Evolutionary conservation across 2,329 filamentous ascomycete species (phyloP).

Genomic region (Talaromyces sp.): DNA sequence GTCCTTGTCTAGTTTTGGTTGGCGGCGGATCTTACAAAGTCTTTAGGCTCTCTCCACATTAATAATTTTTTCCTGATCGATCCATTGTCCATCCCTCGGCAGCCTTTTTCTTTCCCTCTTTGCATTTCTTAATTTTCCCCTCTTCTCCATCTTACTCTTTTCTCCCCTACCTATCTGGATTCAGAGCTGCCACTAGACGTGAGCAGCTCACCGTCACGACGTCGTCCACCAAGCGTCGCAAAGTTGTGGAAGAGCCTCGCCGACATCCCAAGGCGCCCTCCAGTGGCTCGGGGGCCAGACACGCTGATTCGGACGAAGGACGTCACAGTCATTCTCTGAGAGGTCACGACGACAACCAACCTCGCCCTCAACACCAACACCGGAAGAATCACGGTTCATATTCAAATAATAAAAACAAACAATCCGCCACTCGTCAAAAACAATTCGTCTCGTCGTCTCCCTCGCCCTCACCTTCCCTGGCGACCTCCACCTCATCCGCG

Average conservation of each 20-base stretch:
- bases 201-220: constrained; percentile 46
- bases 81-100: constrained; percentile 2
- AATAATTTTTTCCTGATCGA: constrained; percentile 1
- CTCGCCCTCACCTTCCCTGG: constrained; percentile 24
- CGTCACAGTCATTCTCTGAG: constrained; percentile 21
- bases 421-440: constrained; percentile 3
- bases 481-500: constrained; percentile 2
- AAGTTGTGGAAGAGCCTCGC: constrained; percentile 28
- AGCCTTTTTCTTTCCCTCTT: neutral
- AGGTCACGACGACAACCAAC: constrained; percentile 17
- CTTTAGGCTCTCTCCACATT: constrained; percentile 1
- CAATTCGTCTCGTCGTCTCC: constrained; percentile 26
- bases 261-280: neutral
- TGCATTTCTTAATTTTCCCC: neutral
- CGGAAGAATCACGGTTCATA: neutral
- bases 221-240: constrained; percentile 48
- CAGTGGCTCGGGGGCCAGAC: constrained; percentile 8
- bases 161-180: neutral
- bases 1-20: constrained; percentile 1
- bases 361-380: constrained; percentile 10
- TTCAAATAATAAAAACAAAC: neutral
- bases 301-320: constrained; percentile 27
- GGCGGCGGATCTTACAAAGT: neutral
- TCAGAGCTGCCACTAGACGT: constrained; percentile 41
- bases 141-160: neutral